Evolutionary conservation across 1,284 basidiomycete genomes (phyloP).

Genomic region (Peniophora sp.): DNA sequence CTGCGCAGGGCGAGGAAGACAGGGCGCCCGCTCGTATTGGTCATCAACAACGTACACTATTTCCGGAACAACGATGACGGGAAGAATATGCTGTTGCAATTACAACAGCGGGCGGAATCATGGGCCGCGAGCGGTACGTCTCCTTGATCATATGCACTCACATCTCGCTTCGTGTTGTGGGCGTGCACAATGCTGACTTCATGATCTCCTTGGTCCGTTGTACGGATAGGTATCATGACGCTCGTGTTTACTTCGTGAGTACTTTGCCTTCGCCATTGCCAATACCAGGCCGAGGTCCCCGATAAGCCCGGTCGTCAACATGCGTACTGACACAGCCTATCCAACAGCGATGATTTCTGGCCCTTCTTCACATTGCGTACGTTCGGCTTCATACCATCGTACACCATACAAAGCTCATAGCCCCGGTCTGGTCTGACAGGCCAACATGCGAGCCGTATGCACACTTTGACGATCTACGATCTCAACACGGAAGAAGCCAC

Average conservation of each 20-base stretch:
- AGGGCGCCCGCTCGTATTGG: conserved; percentile 65
- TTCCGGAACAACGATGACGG: conserved; percentile 80
- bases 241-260: conserved; percentile 73
- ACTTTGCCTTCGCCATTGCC: conserved; percentile 1
- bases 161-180: background rate
- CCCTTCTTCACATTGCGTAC: conserved; percentile 59
- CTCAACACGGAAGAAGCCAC: conserved; percentile 56
- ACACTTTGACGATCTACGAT: conserved; percentile 61
- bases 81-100: conserved; percentile 66
- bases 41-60: conserved; percentile 74
- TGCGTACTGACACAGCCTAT: background rate
- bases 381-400: conserved; percentile 17
- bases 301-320: no score
- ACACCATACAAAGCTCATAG: conserved; percentile 29
- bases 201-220: background rate
- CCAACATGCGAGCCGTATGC: conserved; percentile 56
- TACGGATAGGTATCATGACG: conserved; percentile 56
- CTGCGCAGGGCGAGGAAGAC: conserved; percentile 49
- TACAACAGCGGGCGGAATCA: conserved; percentile 78
- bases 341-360: conserved; percentile 75
- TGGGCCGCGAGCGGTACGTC: conserved; percentile 74
- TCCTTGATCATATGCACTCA: conserved; percentile 1
- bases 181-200: no score
- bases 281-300: conserved; percentile 1
- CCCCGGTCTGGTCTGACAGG: no score